Percentiles rank a stretch among this genome's conserved stretches.
phyloP scores from a whole-genome alignment of 169 alveolate species.

The Fabrea salina region DNA sequence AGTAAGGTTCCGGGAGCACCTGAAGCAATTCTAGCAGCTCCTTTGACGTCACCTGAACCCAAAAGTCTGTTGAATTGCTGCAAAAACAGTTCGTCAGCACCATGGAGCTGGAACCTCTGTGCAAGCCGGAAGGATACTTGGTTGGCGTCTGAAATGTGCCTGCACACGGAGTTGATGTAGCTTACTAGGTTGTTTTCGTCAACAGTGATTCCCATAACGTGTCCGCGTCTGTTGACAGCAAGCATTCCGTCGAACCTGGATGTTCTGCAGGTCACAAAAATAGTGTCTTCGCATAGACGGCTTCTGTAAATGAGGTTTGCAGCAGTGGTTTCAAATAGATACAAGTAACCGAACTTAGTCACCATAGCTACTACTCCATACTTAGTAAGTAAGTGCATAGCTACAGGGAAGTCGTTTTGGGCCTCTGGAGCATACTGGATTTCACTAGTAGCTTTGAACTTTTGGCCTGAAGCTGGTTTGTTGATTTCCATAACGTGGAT shows the following conservation, averaged over 20 bases:
- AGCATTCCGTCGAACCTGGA: conserved; percentile 65
- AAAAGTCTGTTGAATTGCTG: conserved; percentile 85
- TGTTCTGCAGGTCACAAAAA: conserved; percentile 67
- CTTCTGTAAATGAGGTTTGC: conserved; percentile 71
- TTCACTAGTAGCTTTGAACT: conserved; percentile 57
- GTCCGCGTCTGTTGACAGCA: conserved; percentile 78
- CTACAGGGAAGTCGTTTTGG: conserved; percentile 82
- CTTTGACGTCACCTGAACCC: conserved; percentile 85
- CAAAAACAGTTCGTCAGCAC: conserved; percentile 90
- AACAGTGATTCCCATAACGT: conserved; percentile 66
- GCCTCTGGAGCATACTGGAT: conserved; percentile 68
- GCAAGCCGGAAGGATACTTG: conserved; percentile 79
- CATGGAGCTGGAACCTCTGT: conserved; percentile 86
- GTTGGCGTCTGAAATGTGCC: conserved; percentile 74
- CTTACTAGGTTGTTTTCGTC: conserved; percentile 71
- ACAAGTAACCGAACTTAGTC: conserved; percentile 78
- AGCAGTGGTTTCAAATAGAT: conserved; percentile 72
- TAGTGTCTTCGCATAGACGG: conserved; percentile 71
- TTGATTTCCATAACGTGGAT: conserved; percentile 92
- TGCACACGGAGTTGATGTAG: conserved; percentile 64
- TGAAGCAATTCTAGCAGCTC: conserved; percentile 96
- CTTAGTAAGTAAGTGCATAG: conserved; percentile 71
- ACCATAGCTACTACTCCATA: conserved; percentile 77
- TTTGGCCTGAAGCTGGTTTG: conserved; percentile 34
- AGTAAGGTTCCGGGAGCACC: conserved; percentile 92